A percentile compares a stretch with the other conserved stretches of the same genome.
Conservation (phyloP, 805 yeast species). For the Teunomyces kruisii region DNA sequence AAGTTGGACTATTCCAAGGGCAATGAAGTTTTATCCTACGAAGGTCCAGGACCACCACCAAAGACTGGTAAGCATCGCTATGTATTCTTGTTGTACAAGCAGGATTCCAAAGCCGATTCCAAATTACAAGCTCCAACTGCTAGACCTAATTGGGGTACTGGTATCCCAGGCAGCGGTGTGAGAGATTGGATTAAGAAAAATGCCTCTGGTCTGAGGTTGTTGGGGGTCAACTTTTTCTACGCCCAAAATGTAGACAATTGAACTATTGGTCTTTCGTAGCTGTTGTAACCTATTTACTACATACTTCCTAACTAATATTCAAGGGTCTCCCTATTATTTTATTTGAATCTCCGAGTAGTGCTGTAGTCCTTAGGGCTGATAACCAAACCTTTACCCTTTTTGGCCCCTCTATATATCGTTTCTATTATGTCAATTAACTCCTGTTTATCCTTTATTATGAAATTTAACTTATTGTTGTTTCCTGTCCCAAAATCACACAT, state of each 20-base stretch:
- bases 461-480: slow-evolving; percentile 90
- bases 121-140: slow-evolving; percentile 44
- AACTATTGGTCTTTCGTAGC: neutral
- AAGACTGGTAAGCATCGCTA: slow-evolving; percentile 87
- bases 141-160: slow-evolving; percentile 84
- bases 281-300: neutral
- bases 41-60: slow-evolving; percentile 89
- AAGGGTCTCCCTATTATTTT: neutral
- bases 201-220: slow-evolving; percentile 54
- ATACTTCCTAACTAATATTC: neutral
- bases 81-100: slow-evolving; percentile 73
- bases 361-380: slow-evolving; percentile 76
- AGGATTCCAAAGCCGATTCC: slow-evolving; percentile 43
- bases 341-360: slow-evolving; percentile 11
- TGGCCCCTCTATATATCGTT: slow-evolving; percentile 85
- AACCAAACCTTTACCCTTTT: slow-evolving; percentile 90
- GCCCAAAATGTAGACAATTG: slow-evolving; percentile 56
- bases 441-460: slow-evolving; percentile 70
- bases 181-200: slow-evolving; percentile 68
- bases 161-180: slow-evolving; percentile 76
- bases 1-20: slow-evolving; percentile 37
- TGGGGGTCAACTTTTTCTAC: slow-evolving; percentile 78
- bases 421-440: slow-evolving; percentile 91
- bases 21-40: slow-evolving; percentile 52
- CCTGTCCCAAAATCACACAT: slow-evolving; percentile 99